phyloP scores from a whole-genome alignment of 2,329 filamentous ascomycete genomes.

The Aotearoamyces nothofagi region DNA sequence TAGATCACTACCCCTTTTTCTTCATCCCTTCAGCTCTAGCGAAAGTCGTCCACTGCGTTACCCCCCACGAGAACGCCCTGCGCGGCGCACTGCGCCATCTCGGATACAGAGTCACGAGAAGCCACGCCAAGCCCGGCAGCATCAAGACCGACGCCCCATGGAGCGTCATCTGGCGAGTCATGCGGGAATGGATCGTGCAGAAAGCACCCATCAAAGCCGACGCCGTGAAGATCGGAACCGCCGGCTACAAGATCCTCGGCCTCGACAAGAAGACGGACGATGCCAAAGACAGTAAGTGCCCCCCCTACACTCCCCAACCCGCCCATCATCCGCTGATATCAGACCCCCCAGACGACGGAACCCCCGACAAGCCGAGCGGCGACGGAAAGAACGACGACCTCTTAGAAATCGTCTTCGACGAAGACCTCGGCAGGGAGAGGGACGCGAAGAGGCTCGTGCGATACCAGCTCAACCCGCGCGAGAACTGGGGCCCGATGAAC shows the following conservation, averaged over 20 bases:
- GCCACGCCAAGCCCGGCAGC: slow-evolving; percentile 77
- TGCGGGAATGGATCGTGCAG: slow-evolving; percentile 81
- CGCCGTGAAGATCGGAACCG: slow-evolving; percentile 51
- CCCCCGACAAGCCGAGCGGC: slow-evolving; percentile 11
- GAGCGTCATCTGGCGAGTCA: slow-evolving; percentile 79
- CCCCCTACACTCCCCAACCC: slow-evolving; percentile 3
- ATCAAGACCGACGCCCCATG: slow-evolving; percentile 92
- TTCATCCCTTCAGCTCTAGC: slow-evolving; percentile 63
- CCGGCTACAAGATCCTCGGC: slow-evolving; percentile 56
- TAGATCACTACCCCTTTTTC: slow-evolving; percentile 75
- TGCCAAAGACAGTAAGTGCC: slow-evolving; percentile 20
- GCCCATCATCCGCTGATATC: too few species aligned
- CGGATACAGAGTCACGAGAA: slow-evolving; percentile 72
- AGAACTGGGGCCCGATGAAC: slow-evolving; percentile 74
- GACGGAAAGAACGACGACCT: slow-evolving; percentile 17
- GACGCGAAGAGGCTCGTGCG: slow-evolving; percentile 57
- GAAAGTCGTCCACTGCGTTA: slow-evolving; percentile 63
- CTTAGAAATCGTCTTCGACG: slow-evolving; percentile 63
- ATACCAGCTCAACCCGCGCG: slow-evolving; percentile 79
- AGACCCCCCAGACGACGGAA: too few species aligned
- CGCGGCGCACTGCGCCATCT: slow-evolving; percentile 68
- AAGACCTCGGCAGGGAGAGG: slow-evolving; percentile 55
- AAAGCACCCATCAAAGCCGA: slow-evolving; percentile 62
- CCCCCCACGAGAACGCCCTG: slow-evolving; percentile 65
- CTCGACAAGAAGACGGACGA: slow-evolving; percentile 22